Conservation (phyloP, 768 basidiomycete genomes). For the Termitomyces titanicus region DNA sequence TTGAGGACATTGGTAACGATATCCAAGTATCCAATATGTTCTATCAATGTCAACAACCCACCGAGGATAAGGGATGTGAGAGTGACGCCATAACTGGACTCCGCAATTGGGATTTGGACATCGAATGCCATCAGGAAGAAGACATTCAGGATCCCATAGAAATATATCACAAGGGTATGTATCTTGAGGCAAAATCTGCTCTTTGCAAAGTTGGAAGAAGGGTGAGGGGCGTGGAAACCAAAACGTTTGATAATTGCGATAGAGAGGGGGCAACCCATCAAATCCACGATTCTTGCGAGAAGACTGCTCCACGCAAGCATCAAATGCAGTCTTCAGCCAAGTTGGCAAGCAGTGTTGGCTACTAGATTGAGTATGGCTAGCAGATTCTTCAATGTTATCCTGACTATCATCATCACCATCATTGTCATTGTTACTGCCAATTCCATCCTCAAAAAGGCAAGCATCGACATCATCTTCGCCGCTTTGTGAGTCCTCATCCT, state of each 20-base stretch:
- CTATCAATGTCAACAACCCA: constrained; percentile 13
- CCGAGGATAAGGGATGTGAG: constrained; percentile 4
- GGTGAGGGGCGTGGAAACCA: not conserved
- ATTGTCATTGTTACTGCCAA: not conserved
- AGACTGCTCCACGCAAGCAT: not conserved
- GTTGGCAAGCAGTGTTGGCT: no score
- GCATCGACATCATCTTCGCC: not conserved
- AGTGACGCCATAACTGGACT: constrained; percentile 7
- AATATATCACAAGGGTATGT: constrained; percentile 11
- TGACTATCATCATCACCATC: not conserved
- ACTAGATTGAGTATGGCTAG: not conserved
- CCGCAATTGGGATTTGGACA: constrained; percentile 10
- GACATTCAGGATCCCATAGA: constrained; percentile 12
- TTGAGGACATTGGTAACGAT: constrained; percentile 7
- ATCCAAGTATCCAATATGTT: constrained; percentile 12
- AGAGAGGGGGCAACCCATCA: not conserved
- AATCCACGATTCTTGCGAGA: not conserved
- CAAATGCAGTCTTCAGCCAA: not conserved
- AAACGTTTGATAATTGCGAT: constrained; percentile 1
- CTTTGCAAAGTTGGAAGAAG: not conserved
- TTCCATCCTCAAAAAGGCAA: not conserved
- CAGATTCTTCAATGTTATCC: not conserved
- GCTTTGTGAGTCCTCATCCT: not conserved
- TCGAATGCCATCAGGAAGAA: not conserved
- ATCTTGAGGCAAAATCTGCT: constrained; percentile 1